Percentiles rank a stretch among this genome's conserved stretches.
These are phyloP conservation scores for Isoetes taiwanensis DNA, from an alignment of 75 land plant genomes.

Conservation along the genomic window DNA sequence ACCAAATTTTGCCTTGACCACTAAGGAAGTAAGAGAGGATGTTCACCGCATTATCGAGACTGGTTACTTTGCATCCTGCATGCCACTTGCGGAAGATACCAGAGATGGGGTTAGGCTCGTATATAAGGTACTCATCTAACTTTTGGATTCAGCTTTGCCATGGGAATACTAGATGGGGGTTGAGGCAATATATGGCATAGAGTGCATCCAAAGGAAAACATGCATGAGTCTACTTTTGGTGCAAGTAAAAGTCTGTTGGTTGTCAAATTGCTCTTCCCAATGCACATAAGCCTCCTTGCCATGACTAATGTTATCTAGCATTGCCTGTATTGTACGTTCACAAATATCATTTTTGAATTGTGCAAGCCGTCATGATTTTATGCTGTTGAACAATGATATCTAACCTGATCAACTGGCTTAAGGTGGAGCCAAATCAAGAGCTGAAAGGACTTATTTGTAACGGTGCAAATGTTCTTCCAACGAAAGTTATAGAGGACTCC, in stretches of 20 bases:
- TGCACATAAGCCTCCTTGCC: too few species aligned
- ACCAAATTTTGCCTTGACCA: slow-evolving; percentile 77
- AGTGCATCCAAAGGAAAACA: background rate
- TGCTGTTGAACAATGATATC: too few species aligned
- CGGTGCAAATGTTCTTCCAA: slow-evolving; percentile 95
- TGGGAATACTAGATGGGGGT: too few species aligned
- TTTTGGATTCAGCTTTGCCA: too few species aligned
- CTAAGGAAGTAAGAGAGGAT: slow-evolving; percentile 90
- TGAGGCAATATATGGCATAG: too few species aligned
- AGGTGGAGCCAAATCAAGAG: slow-evolving; percentile 99
- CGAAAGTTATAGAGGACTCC: slow-evolving; percentile 80
- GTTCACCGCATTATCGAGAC: slow-evolving; percentile 78
- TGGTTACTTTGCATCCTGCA: slow-evolving; percentile 72
- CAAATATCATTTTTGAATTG: too few species aligned
- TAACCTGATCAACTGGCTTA: too few species aligned
- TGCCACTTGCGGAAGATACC: slow-evolving; percentile 92
- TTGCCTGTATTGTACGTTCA: too few species aligned
- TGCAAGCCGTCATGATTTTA: too few species aligned
- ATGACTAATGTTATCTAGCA: too few species aligned
- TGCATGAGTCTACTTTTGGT: background rate
- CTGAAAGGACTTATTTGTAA: slow-evolving; percentile 91
- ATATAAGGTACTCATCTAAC: slow-evolving; percentile 59
- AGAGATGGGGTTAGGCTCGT: slow-evolving; percentile 87
- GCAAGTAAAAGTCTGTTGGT: too few species aligned
- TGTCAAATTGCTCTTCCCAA: too few species aligned